Evolutionary conservation across 805 yeast species (phyloP).

Genomic region (Candida sithepensis): DNA sequence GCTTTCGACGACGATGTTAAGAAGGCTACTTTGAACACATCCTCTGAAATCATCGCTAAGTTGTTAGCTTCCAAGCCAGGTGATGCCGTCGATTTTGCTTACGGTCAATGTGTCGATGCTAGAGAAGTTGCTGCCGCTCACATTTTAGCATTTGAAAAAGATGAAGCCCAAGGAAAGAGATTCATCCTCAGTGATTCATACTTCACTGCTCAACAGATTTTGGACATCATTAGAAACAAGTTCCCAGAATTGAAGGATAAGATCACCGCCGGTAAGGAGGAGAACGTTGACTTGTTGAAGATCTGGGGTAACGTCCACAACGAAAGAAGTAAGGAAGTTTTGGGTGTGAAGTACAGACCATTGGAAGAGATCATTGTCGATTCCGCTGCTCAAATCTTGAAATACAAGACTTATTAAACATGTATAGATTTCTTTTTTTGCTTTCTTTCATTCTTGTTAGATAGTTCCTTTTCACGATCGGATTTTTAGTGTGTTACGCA

Average conservation of each 20-base stretch:
- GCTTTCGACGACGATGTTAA: constrained; percentile 26
- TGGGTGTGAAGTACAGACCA: constrained; percentile 35
- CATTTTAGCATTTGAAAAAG: constrained; percentile 23
- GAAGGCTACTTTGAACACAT: constrained; percentile 27
- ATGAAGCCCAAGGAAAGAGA: constrained; percentile 27
- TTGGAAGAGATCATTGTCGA: constrained; percentile 39
- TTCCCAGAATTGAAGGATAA: constrained; percentile 38
- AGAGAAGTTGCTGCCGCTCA: constrained; percentile 47
- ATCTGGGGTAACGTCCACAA: constrained; percentile 1
- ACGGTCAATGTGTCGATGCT: constrained; percentile 27
- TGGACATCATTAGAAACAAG: constrained; percentile 33
- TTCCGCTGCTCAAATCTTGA: constrained; percentile 22
- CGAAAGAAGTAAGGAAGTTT: constrained; percentile 2
- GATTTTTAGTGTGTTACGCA: no score
- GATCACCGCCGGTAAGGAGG: constrained; percentile 43
- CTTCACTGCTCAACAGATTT: constrained; percentile 29
- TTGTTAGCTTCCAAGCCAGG: constrained; percentile 18
- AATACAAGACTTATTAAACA: neutral
- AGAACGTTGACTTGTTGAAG: constrained; percentile 8
- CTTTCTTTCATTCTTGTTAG: no score
- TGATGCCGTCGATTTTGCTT: constrained; percentile 1
- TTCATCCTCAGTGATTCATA: constrained; percentile 21
- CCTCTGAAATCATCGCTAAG: constrained; percentile 34
- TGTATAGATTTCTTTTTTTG: no score
- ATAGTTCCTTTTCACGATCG: no score